Evolutionary conservation across 805 yeast genomes (phyloP).

Genomic region (Tetrapisispora arboricola): DNA sequence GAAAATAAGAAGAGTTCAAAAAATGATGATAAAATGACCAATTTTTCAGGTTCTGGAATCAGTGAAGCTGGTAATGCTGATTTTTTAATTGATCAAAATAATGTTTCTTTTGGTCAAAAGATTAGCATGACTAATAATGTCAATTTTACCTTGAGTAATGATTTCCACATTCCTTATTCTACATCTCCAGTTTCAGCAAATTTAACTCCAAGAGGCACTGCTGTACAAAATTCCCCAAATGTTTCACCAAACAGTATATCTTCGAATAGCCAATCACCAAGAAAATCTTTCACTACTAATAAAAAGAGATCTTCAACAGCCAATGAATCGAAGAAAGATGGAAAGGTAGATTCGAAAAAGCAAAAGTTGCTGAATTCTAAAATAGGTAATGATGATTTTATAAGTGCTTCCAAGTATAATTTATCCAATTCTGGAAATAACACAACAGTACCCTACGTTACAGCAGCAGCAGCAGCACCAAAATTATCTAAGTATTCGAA

Average conservation of each 20-base stretch:
- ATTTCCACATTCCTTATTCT: constrained; percentile 50
- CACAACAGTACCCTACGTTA: constrained; percentile 28
- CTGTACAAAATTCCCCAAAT: neutral
- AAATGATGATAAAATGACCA: neutral
- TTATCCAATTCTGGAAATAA: neutral
- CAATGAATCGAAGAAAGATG: neutral
- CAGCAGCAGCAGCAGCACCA: constrained; percentile 81
- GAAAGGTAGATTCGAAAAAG: neutral
- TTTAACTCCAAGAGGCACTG: constrained; percentile 12
- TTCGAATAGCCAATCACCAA: neutral
- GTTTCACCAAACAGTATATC: neutral
- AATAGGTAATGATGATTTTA: neutral
- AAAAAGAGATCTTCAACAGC: neutral
- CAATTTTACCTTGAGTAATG: constrained; percentile 20
- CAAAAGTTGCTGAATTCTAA: neutral
- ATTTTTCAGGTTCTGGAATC: neutral
- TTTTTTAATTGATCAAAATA: constrained; percentile 2
- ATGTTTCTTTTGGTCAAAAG: constrained; percentile 6
- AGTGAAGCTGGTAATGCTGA: neutral
- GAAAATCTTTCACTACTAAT: neutral
- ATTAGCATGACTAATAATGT: constrained; percentile 6
- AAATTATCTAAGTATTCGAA: constrained; percentile 50
- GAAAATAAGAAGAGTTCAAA: neutral
- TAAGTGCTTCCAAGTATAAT: neutral
- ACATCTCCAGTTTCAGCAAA: constrained; percentile 75